Base-by-base conservation (phyloP, 2,329 filamentous ascomycete genomes). In the Monilinia polystroma region DNA sequence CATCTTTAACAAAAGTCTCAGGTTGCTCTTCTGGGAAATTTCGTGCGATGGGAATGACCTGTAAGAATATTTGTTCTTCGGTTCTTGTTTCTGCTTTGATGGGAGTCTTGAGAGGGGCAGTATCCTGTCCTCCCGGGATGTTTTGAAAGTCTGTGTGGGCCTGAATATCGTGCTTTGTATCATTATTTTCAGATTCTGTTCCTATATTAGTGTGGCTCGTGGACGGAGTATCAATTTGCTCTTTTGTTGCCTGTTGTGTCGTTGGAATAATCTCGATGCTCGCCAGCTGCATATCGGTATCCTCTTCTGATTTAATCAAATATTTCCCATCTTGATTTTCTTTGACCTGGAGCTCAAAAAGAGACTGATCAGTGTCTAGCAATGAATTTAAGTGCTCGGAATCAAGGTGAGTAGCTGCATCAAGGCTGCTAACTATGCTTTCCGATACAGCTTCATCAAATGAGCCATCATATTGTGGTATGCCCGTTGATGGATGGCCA, bases 191-290 rank as follows among this genome's bases (percentile, higher is more conserved):
- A 26, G 29, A 2, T 38, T 6, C 20, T 20, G 14, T 12, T 38
- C 10, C 8, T 11, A 4, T 7, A 4, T 62, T 51, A 10, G 0
- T 62, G 32, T 45, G 58, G 23, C 58, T 62, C 12, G 20, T 26
- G 18, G 58, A 45, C 23, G 32, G 58, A 14, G 45, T 62, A 8
- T n/a, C 45, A 26, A 62, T 12, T 38, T 62, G 58, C 7, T 62
- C n/a, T 14, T 10, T 1, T n/a, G 7, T 14, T 23, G 4, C 2
- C 1, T 23, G 23, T 8, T 49, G 57, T 8, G 20, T n/a, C 32
- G 18, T 43, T 0, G 7, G 11, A 59, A 16, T 0, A 14, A 12
- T 2, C 2, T 26, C 43, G 2, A 14, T 7, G 47, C 4, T 26
- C 18, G 20, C 4, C 20, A 26, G 1, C 7, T 4, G 20, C n/a